Evolutionary conservation across 2,329 filamentous ascomycete species (phyloP).

Genomic region (Aspergillus udagawae): DNA sequence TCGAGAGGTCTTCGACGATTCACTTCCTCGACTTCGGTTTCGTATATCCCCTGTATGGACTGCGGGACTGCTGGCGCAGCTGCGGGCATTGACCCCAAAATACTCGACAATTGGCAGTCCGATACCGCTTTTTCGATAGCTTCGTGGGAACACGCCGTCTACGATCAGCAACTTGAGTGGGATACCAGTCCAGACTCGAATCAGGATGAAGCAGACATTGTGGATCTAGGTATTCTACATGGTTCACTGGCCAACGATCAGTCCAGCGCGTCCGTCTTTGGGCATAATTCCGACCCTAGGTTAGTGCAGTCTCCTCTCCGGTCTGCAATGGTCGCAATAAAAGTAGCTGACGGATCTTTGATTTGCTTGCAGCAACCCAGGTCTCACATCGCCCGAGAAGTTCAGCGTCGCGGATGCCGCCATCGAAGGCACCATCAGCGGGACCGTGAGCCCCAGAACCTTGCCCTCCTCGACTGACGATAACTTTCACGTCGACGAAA

Average conservation of each 20-base stretch:
- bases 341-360: conserved; percentile 6
- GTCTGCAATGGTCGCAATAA: neutral
- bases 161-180: conserved; percentile 36
- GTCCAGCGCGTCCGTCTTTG: conserved; percentile 18
- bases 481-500: conserved; percentile 35
- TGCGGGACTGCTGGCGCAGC: conserved; percentile 32
- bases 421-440: conserved; percentile 29
- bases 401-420: conserved; percentile 27
- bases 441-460: conserved; percentile 35
- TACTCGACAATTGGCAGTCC: conserved; percentile 39
- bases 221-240: conserved; percentile 29
- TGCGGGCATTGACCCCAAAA: conserved; percentile 42
- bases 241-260: conserved; percentile 23
- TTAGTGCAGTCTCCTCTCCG: neutral
- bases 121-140: conserved; percentile 30
- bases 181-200: conserved; percentile 39
- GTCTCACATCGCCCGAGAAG: conserved; percentile 29
- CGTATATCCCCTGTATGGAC: conserved; percentile 33
- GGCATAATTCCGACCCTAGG: conserved; percentile 1
- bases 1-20: conserved; percentile 8
- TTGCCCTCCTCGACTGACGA: conserved; percentile 36
- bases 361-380: conserved; percentile 25
- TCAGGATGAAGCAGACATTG: conserved; percentile 33
- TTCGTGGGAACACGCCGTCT: conserved; percentile 34
- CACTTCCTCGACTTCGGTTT: conserved; percentile 3